These are phyloP conservation scores for Raffaelea ambrosiae DNA, from an alignment of 2,329 filamentous ascomycete genomes.

Conservation along the genomic window DNA sequence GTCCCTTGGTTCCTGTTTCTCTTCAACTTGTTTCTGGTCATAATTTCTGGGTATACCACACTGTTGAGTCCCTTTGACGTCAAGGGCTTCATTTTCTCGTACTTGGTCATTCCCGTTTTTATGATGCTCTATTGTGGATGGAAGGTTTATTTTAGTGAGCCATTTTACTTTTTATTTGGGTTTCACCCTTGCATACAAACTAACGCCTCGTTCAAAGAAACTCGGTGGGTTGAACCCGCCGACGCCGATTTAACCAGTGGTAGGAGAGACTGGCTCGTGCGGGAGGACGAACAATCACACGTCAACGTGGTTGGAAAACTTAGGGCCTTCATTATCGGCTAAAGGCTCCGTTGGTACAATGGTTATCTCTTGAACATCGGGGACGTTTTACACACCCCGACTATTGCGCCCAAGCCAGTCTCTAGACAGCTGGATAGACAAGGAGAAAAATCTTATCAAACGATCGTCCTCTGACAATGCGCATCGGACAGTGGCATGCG, in stretches of 20 bases:
- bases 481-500: too few species aligned
- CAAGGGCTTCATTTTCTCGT: constrained; percentile 54
- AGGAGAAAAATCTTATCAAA: too few species aligned
- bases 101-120: constrained; percentile 58
- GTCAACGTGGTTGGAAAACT: not conserved
- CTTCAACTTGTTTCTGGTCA: constrained; percentile 53
- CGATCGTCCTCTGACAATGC: too few species aligned
- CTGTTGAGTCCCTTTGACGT: constrained; percentile 54
- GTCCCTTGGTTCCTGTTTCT: constrained; percentile 57
- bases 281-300: not conserved
- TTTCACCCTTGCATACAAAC: not conserved
- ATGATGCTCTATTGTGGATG: constrained; percentile 50
- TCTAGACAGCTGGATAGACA: too few species aligned
- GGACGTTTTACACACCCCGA: too few species aligned
- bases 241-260: constrained; percentile 48
- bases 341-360: too few species aligned
- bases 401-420: too few species aligned
- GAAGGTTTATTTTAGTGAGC: constrained; percentile 39
- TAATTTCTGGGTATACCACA: constrained; percentile 61
- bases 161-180: not conserved
- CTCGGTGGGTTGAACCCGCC: constrained; percentile 36
- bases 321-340: constrained; percentile 5
- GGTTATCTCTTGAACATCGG: too few species aligned
- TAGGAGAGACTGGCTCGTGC: constrained; percentile 32
- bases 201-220: constrained; percentile 1